Evolutionary conservation across 805 yeast species (phyloP).

Genomic region (Candida succiphila): DNA sequence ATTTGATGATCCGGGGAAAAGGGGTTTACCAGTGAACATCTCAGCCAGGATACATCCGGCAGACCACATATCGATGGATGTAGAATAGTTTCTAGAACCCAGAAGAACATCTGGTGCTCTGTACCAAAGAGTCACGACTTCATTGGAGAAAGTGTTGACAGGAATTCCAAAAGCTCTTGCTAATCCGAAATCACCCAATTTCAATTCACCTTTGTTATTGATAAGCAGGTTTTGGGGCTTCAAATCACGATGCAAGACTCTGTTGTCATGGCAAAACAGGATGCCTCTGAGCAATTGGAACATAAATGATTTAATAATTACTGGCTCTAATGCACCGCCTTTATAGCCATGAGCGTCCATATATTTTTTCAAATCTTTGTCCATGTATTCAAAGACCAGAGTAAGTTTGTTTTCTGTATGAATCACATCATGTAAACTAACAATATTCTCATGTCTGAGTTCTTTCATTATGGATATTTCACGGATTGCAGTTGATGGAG

Average conservation of each 20-base stretch:
- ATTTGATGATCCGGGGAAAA: slow-evolving; percentile 93
- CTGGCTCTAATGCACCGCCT: slow-evolving; percentile 63
- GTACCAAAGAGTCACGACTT: slow-evolving; percentile 96
- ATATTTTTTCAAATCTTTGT: slow-evolving; percentile 84
- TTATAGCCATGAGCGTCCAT: slow-evolving; percentile 75
- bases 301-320: slow-evolving; percentile 83
- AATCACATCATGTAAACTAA: slow-evolving; percentile 86
- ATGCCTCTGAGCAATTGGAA: slow-evolving; percentile 87
- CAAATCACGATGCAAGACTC: slow-evolving; percentile 78
- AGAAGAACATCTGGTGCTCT: slow-evolving; percentile 94
- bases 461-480: slow-evolving; percentile 95
- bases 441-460: slow-evolving; percentile 85
- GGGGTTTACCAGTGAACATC: slow-evolving; percentile 96
- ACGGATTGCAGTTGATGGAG: slow-evolving; percentile 96
- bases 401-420: slow-evolving; percentile 95
- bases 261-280: slow-evolving; percentile 74
- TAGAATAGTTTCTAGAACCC: slow-evolving; percentile 92
- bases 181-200: slow-evolving; percentile 92
- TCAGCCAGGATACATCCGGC: slow-evolving; percentile 98
- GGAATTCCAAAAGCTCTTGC: slow-evolving; percentile 98
- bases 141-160: slow-evolving; percentile 93
- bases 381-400: slow-evolving; percentile 87
- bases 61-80: slow-evolving; percentile 97
- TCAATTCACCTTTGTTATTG: slow-evolving; percentile 81
- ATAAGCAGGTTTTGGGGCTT: slow-evolving; percentile 94